A percentile compares a stretch with the other conserved stretches of the same genome.
phyloP scores from a whole-genome alignment of 148 eudicot species.

The Tetragonia tetragonoides region DNA sequence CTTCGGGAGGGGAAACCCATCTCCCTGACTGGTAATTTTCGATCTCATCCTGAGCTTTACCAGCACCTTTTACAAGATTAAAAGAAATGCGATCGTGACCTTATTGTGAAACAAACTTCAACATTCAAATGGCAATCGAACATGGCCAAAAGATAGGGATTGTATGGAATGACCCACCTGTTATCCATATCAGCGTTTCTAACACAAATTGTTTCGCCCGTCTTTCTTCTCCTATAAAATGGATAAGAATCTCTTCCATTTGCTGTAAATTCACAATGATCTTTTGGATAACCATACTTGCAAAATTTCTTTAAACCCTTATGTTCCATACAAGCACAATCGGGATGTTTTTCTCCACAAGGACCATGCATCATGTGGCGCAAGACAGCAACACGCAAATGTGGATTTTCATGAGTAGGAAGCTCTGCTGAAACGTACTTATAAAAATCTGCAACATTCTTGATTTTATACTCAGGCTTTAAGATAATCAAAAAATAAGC shows the following conservation, averaged over 20 bases:
- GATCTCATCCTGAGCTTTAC: conserved; percentile 4
- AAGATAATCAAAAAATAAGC: not conserved
- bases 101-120: conserved; percentile 25
- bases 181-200: conserved; percentile 4
- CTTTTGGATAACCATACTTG: not conserved
- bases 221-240: conserved; percentile 20
- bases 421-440: not conserved
- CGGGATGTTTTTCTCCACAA: not conserved
- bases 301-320: not conserved
- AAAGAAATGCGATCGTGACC: conserved; percentile 20
- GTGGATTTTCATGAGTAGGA: not conserved
- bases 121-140: conserved; percentile 31
- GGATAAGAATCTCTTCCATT: conserved; percentile 25
- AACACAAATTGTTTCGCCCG: not conserved
- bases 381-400: not conserved
- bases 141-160: conserved; percentile 17
- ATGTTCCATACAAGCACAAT: not conserved
- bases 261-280: not conserved
- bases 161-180: conserved; percentile 34
- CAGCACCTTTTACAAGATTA: not conserved
- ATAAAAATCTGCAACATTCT: not conserved
- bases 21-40: not conserved
- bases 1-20: conserved; percentile 23
- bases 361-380: not conserved
- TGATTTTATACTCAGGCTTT: not conserved